A percentile compares a stretch with the other conserved stretches of the same genome.
Conservation (phyloP, 495 filamentous ascomycete genomes). For the Clohesyomyces aquaticus region DNA sequence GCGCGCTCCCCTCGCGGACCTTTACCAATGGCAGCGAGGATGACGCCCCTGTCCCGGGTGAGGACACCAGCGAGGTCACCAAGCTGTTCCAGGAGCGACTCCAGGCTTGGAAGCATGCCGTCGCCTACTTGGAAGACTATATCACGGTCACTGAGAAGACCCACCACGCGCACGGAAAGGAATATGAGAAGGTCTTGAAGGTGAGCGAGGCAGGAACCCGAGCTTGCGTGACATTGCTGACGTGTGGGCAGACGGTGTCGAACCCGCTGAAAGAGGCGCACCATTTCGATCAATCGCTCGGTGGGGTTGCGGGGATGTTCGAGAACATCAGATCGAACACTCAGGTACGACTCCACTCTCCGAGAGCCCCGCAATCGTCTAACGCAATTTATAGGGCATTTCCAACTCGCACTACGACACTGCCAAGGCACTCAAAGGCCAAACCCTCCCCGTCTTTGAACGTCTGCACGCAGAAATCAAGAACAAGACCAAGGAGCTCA, state of each 20-base stretch:
- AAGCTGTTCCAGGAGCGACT: conserved; percentile 80
- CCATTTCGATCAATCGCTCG: conserved; percentile 86
- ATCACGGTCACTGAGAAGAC: conserved; percentile 79
- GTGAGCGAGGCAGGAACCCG: conserved; percentile 47
- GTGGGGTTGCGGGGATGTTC: conserved; percentile 84
- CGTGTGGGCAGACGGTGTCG: conserved; percentile 66
- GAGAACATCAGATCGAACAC: conserved; percentile 93
- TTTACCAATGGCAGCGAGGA: conserved; percentile 51
- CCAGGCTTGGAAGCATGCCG: conserved; percentile 93
- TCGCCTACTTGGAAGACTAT: conserved; percentile 88
- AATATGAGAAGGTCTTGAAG: conserved; percentile 94
- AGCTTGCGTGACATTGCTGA: conserved; percentile 3
- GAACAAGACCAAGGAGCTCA: conserved; percentile 86
- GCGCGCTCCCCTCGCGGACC: conserved; percentile 38
- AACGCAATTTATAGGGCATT: conserved; percentile 59
- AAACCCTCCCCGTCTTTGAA: conserved; percentile 83
- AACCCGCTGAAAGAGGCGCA: conserved; percentile 83
- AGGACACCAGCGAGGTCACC: conserved; percentile 75
- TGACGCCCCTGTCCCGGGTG: conserved; percentile 69
- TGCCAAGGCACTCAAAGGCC: conserved; percentile 80
- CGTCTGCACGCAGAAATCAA: conserved; percentile 95
- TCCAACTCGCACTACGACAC: conserved; percentile 85
- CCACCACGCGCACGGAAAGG: conserved; percentile 82
- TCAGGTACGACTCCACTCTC: conserved; percentile 57
- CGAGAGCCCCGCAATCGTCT: background rate